These are phyloP conservation scores for Boletus rubescentipes DNA, from an alignment of 768 basidiomycete genomes.

Conservation along the genomic window DNA sequence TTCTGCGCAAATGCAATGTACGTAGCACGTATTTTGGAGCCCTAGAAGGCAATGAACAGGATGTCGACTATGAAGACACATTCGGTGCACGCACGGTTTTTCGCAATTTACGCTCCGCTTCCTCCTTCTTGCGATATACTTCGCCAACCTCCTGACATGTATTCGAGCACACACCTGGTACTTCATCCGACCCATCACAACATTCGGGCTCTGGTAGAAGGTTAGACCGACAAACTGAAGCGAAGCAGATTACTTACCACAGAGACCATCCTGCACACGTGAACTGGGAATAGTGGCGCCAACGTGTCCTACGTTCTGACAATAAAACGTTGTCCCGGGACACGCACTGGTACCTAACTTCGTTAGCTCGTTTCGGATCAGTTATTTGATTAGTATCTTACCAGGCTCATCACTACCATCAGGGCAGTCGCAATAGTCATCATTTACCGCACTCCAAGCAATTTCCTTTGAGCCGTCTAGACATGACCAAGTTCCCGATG, in stretches of 20 bases:
- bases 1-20: conserved; percentile 87
- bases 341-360: conserved; percentile 81
- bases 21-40: conserved; percentile 84
- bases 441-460: conserved; percentile 80
- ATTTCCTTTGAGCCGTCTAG: conserved; percentile 79
- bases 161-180: conserved; percentile 74
- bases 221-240: conserved; percentile 12
- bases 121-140: conserved; percentile 60
- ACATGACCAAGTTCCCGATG: conserved; percentile 69
- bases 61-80: neutral
- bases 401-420: conserved; percentile 98
- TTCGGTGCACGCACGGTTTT: conserved; percentile 60
- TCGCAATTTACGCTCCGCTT: conserved; percentile 73
- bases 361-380: conserved; percentile 7
- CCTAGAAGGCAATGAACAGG: conserved; percentile 43
- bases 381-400: conserved; percentile 24
- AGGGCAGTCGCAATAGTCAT: conserved; percentile 92
- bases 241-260: conserved; percentile 56
- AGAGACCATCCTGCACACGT: conserved; percentile 89
- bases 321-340: conserved; percentile 73
- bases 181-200: conserved; percentile 96
- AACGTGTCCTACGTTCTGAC: conserved; percentile 84
- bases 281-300: conserved; percentile 76
- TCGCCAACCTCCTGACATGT: conserved; percentile 75
- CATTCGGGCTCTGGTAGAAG: conserved; percentile 72